These are phyloP conservation scores for Chlorella sp. DNA, from an alignment of 139 green algal genomes.

Conservation along the genomic window DNA sequence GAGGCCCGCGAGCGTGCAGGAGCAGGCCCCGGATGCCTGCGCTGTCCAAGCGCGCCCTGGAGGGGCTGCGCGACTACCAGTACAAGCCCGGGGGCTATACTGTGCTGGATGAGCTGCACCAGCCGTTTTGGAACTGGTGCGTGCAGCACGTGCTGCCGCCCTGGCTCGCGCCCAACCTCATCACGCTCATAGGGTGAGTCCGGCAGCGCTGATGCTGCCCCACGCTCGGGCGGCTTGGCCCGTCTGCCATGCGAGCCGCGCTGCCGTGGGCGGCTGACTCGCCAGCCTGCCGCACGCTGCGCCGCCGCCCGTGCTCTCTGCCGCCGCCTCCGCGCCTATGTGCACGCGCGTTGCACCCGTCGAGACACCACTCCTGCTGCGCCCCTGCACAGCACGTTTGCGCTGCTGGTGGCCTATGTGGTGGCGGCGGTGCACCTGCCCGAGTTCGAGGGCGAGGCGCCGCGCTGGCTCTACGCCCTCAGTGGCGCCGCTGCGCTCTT, in stretches of 20 bases:
- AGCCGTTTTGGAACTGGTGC: constrained; percentile 78
- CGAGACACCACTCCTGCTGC: too few relatives aligned
- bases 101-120: constrained; percentile 76
- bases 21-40: too few relatives aligned
- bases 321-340: too few relatives aligned
- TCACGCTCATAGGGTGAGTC: constrained; percentile 89
- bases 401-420: constrained; percentile 64
- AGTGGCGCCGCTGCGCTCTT: constrained; percentile 40
- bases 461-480: constrained; percentile 12
- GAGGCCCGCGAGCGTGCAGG: too few relatives aligned
- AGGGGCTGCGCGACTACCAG: constrained; percentile 74
- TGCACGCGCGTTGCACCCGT: too few relatives aligned
- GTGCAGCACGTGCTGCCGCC: constrained; percentile 57
- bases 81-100: constrained; percentile 90
- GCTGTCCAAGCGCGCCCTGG: constrained; percentile 36
- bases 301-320: too few relatives aligned
- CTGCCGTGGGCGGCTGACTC: too few relatives aligned
- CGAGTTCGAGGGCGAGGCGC: constrained; percentile 57
- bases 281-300: too few relatives aligned
- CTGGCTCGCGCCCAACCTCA: constrained; percentile 95
- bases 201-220: too few relatives aligned
- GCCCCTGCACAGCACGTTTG: too few relatives aligned
- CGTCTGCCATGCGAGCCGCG: too few relatives aligned
- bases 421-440: constrained; percentile 59
- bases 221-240: too few relatives aligned